Evolutionary conservation across 768 basidiomycete genomes (phyloP).

Genomic region (Lentinula boryana): DNA sequence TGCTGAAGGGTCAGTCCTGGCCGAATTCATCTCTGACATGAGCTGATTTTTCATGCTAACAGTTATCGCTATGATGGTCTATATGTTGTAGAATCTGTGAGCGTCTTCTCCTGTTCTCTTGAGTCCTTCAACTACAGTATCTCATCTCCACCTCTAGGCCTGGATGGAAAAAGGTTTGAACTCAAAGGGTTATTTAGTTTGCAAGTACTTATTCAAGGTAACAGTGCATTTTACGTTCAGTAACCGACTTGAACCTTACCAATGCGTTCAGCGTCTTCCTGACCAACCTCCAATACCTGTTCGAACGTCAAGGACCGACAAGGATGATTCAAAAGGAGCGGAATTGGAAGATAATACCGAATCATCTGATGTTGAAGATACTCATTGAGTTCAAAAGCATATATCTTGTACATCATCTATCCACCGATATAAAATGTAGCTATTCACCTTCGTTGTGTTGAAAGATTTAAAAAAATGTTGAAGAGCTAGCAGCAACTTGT

Average conservation of each 20-base stretch:
- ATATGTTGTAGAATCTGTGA: conserved; percentile 70
- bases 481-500: conserved; percentile 49
- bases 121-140: background rate
- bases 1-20: conserved; percentile 51
- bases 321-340: background rate
- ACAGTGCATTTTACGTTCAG: conserved; percentile 9
- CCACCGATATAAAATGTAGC: no score
- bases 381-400: no score
- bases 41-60: background rate
- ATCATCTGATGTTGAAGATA: no score
- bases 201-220: conserved; percentile 83
- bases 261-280: conserved; percentile 39
- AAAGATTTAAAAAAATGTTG: background rate
- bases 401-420: no score
- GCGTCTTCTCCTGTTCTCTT: conserved; percentile 1
- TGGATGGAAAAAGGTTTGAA: conserved; percentile 75
- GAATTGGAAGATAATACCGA: background rate
- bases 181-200: conserved; percentile 66
- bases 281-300: conserved; percentile 48
- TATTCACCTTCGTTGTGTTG: no score
- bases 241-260: background rate
- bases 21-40: background rate
- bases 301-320: conserved; percentile 13
- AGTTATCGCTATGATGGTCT: conserved; percentile 92
- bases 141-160: conserved; percentile 33